Conservation (phyloP, 2,329 filamentous ascomycete genomes). For the Ophiostoma populinum region DNA sequence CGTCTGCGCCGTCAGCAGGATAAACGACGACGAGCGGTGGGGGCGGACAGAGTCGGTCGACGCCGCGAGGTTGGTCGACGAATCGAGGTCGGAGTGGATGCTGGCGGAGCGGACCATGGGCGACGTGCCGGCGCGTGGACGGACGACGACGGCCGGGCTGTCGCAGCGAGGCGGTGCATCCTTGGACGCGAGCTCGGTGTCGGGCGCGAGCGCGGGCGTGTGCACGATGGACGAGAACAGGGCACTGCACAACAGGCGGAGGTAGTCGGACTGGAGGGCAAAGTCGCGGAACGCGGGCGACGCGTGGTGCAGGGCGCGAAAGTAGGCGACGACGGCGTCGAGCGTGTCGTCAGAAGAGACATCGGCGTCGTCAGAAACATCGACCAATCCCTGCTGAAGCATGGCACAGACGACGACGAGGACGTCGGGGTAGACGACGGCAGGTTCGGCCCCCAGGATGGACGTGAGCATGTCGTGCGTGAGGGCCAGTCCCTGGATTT, state of each 20-base stretch:
- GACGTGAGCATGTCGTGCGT: slow-evolving; percentile 46
- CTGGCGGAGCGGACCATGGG: slow-evolving; percentile 54
- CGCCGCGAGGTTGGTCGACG: slow-evolving; percentile 16
- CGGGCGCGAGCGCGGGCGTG: slow-evolving; percentile 64
- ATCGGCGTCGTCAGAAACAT: slow-evolving; percentile 44
- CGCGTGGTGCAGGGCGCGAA: slow-evolving; percentile 60
- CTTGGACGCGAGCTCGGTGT: slow-evolving; percentile 72
- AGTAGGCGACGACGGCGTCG: slow-evolving; percentile 60
- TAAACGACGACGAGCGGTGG: slow-evolving; percentile 75
- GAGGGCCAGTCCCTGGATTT: slow-evolving; percentile 30
- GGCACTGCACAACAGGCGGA: slow-evolving; percentile 60
- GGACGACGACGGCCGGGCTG: slow-evolving; percentile 68
- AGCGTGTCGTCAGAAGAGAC: slow-evolving; percentile 38
- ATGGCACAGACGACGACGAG: slow-evolving; percentile 68
- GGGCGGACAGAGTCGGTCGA: slow-evolving; percentile 27
- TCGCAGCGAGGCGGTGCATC: slow-evolving; percentile 72
- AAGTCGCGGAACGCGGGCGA: slow-evolving; percentile 73
- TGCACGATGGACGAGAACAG: slow-evolving; percentile 82
- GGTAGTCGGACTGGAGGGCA: slow-evolving; percentile 60
- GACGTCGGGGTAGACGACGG: slow-evolving; percentile 59
- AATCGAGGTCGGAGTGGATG: slow-evolving; percentile 15
- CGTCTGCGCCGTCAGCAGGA: slow-evolving; percentile 62
- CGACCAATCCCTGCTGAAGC: slow-evolving; percentile 70
- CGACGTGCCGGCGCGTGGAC: slow-evolving; percentile 47
- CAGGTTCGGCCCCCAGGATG: slow-evolving; percentile 45